phyloP scores from a whole-genome alignment of 768 basidiomycete genomes.

The Neoboletus subvelutipes region DNA sequence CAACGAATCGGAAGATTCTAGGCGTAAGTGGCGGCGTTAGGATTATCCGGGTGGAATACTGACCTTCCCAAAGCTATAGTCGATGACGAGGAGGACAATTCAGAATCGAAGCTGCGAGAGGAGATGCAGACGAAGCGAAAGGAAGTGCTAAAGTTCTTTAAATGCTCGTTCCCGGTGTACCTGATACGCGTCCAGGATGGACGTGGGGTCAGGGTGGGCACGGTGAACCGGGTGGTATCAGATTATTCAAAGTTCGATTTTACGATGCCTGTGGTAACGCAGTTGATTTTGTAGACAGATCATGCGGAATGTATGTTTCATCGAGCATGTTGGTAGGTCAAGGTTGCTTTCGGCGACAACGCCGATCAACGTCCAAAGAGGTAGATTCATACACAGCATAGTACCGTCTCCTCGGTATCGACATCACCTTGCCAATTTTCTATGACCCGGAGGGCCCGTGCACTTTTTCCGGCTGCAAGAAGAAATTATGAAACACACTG shows the following conservation, averaged over 20 bases:
- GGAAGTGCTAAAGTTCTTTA: slow-evolving; percentile 19
- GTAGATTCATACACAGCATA: slow-evolving; percentile 17
- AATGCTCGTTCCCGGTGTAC: slow-evolving; percentile 15
- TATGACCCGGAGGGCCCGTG: too few relatives aligned
- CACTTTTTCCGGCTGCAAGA: too few relatives aligned
- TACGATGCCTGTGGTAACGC: slow-evolving; percentile 16
- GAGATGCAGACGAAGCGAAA: slow-evolving; percentile 18
- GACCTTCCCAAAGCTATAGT: slow-evolving; percentile 1
- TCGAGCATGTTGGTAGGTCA: neutral
- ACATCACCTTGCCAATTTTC: slow-evolving; percentile 8
- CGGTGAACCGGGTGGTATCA: slow-evolving; percentile 10
- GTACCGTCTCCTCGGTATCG: slow-evolving; percentile 20
- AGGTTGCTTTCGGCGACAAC: too few relatives aligned
- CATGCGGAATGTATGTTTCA: neutral
- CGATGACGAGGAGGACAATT: neutral
- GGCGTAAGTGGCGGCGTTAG: slow-evolving; percentile 2
- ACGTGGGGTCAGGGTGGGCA: slow-evolving; percentile 18
- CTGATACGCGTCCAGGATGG: slow-evolving; percentile 15
- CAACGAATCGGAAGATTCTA: neutral
- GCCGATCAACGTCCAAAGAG: neutral
- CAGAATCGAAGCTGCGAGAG: slow-evolving; percentile 8
- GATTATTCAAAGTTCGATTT: slow-evolving; percentile 19
- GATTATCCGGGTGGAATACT: neutral
- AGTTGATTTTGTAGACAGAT: slow-evolving; percentile 12
- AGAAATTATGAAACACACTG: too few relatives aligned